Percentiles rank a stretch among this genome's conserved stretches.
phyloP scores from a whole-genome alignment of 306 rosid genomes.

The peach (Prunus persica) region DNA sequence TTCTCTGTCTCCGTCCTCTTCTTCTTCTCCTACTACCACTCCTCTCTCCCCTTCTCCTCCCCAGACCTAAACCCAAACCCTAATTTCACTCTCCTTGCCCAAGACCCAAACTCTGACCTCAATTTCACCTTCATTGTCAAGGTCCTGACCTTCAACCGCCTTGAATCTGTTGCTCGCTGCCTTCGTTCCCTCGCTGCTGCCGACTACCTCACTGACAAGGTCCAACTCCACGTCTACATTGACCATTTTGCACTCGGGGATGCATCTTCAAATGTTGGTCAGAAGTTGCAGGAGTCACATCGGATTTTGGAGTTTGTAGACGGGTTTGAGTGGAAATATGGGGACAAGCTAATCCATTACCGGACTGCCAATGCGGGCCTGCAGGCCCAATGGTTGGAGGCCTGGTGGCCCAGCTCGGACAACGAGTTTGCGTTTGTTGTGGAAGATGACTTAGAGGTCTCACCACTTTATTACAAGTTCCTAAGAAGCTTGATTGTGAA shows the following conservation, averaged over 20 bases:
- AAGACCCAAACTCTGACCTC: conserved; percentile 8
- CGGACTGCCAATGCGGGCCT: conserved; percentile 76
- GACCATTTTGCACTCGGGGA: conserved; percentile 51
- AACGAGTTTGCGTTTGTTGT: conserved; percentile 78
- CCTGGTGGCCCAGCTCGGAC: conserved; percentile 92
- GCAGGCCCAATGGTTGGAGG: conserved; percentile 99
- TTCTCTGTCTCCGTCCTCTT: conserved; percentile 28
- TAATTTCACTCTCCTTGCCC: conserved; percentile 33
- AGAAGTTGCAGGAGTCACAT: conserved; percentile 47
- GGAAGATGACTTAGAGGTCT: conserved; percentile 92
- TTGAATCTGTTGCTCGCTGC: conserved; percentile 74
- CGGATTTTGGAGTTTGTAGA: conserved; percentile 64
- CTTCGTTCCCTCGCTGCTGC: conserved; percentile 80
- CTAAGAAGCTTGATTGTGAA: conserved; percentile 59
- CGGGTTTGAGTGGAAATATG: conserved; percentile 69
- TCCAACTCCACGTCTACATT: conserved; percentile 66
- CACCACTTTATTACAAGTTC: conserved; percentile 76
- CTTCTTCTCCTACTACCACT: conserved; percentile 36
- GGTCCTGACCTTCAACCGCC: conserved; percentile 76
- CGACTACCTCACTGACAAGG: conserved; percentile 74
- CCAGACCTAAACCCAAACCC: conserved; percentile 32
- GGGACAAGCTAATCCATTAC: conserved; percentile 72
- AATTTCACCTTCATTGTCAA: conserved; percentile 62
- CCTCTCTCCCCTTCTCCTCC: conserved; percentile 12
- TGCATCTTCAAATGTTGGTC: conserved; percentile 29